Conservation (phyloP, 306 rosid genomes). For the Ochetophila trinervis region DNA sequence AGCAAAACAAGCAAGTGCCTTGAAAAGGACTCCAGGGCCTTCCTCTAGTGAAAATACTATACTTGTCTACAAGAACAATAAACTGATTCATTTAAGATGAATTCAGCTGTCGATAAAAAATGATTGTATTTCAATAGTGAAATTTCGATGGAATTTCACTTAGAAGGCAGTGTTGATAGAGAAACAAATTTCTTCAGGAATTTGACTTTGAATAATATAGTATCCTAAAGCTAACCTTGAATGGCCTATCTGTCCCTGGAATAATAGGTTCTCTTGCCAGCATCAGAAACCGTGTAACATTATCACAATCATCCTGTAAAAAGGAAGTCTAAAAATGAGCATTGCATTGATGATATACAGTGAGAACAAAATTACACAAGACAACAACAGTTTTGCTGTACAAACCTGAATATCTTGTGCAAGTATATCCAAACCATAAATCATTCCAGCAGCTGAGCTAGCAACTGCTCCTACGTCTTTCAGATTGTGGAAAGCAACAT, state of each 20-base stretch:
- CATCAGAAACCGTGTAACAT: conserved; percentile 84
- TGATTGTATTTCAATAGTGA: neutral
- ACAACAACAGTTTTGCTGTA: conserved; percentile 8
- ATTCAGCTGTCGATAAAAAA: neutral
- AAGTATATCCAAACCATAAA: conserved; percentile 75
- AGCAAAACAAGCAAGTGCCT: conserved; percentile 98
- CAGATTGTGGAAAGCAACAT: conserved; percentile 62
- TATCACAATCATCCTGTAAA: conserved; percentile 82
- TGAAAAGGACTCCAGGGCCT: conserved; percentile 94
- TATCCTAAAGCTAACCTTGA: conserved; percentile 56
- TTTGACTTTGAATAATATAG: conserved; percentile 2
- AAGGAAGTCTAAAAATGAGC: conserved; percentile 27
- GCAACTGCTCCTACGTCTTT: conserved; percentile 94
- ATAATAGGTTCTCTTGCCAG: conserved; percentile 94
- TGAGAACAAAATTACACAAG: conserved; percentile 6
- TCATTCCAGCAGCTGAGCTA: conserved; percentile 71
- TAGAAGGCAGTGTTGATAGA: neutral
- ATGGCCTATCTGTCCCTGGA: conserved; percentile 85
- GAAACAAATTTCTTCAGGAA: neutral
- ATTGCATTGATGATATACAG: conserved; percentile 3
- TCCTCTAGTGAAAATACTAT: conserved; percentile 94
- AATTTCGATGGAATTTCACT: neutral
- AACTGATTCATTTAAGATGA: conserved; percentile 11
- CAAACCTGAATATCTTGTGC: conserved; percentile 91
- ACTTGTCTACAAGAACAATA: conserved; percentile 65